Conservation (phyloP, 306 rosid species). For the Sophora flavescens region DNA sequence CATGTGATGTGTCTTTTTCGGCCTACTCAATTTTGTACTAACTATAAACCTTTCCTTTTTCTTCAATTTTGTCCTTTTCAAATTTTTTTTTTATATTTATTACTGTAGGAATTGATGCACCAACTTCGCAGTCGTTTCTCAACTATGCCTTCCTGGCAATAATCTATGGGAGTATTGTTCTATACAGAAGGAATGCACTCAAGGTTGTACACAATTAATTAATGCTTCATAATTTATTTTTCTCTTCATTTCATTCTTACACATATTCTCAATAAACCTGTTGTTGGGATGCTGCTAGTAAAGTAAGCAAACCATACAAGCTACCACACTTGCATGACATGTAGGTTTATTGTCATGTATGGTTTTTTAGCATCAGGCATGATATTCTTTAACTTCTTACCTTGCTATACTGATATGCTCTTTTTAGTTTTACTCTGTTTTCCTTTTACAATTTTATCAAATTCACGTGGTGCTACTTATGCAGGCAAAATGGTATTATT, state of each 20-base stretch:
- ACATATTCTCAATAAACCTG: too few species aligned
- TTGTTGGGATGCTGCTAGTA: not conserved
- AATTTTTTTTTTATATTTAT: slow-evolving; percentile 12
- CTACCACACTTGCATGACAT: not conserved
- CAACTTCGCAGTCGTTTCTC: slow-evolving; percentile 82
- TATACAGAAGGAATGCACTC: slow-evolving; percentile 66
- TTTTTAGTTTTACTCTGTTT: slow-evolving; percentile 8
- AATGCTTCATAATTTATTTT: slow-evolving; percentile 8
- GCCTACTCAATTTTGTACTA: slow-evolving; percentile 21
- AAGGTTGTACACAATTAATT: slow-evolving; percentile 54
- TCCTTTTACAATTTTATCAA: slow-evolving; percentile 14
- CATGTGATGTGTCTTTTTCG: too few species aligned
- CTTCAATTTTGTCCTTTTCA: too few species aligned
- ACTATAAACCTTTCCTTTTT: not conserved
- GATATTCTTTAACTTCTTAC: not conserved
- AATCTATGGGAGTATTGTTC: slow-evolving; percentile 66
- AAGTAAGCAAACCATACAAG: not conserved
- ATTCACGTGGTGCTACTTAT: slow-evolving; percentile 20
- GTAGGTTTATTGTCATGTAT: too few species aligned
- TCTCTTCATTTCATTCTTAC: slow-evolving; percentile 1
- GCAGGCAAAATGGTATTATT: slow-evolving; percentile 90
- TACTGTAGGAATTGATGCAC: slow-evolving; percentile 71
- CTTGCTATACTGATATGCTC: not conserved
- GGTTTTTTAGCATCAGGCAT: too few species aligned
- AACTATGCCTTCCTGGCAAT: slow-evolving; percentile 76